Conservation (phyloP, 129 eudicot species). For the Apium graveolens region DNA sequence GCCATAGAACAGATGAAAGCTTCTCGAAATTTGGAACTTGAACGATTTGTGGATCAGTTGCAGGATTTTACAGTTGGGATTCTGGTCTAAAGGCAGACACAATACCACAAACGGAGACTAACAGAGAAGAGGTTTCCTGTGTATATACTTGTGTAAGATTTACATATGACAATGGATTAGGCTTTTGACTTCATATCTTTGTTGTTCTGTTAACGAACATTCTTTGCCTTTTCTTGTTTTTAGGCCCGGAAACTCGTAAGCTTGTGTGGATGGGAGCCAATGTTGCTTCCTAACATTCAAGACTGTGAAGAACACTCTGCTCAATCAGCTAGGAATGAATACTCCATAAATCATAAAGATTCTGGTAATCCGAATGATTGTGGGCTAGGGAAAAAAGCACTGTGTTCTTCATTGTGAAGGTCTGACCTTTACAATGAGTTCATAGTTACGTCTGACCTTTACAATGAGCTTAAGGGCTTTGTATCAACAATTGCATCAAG, state of each 20-base stretch:
- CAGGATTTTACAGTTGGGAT: conserved; percentile 39
- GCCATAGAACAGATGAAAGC: conserved; percentile 65
- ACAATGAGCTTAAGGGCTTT: no score
- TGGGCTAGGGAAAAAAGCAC: conserved; percentile 51
- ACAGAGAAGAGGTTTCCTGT: conserved; percentile 47
- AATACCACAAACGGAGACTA: conserved; percentile 36
- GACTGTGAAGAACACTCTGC: conserved; percentile 97
- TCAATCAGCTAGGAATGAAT: conserved; percentile 81
- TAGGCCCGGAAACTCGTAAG: conserved; percentile 63
- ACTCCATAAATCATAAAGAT: conserved; percentile 56
- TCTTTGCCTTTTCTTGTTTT: neutral
- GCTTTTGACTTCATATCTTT: neutral
- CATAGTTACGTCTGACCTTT: no score
- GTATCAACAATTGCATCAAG: no score
- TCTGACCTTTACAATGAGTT: no score
- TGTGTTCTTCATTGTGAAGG: conserved; percentile 47
- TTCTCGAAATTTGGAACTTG: conserved; percentile 70
- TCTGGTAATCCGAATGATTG: conserved; percentile 34
- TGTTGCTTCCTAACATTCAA: conserved; percentile 76
- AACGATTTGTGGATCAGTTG: conserved; percentile 56
- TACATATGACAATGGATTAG: neutral
- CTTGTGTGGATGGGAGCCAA: conserved; percentile 94
- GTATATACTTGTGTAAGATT: conserved; percentile 67
- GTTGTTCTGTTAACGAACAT: neutral
- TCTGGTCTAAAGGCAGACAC: conserved; percentile 54